Conservation (phyloP, 2,329 filamentous ascomycete species). For the Venturiaceae sp. region DNA sequence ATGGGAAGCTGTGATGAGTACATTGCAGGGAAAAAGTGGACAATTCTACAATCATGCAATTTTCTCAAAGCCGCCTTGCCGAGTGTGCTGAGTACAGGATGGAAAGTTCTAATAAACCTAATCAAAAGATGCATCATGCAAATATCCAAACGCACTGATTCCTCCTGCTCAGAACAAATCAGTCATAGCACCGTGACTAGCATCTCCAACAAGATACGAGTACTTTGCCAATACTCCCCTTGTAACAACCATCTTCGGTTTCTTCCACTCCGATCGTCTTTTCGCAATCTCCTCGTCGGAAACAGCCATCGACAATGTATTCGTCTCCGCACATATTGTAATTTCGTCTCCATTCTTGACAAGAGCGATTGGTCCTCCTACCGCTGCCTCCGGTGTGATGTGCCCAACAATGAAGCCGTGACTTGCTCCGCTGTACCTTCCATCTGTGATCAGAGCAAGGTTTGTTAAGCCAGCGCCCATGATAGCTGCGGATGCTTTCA, state of each 20-base stretch:
- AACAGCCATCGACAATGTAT: conserved; percentile 62
- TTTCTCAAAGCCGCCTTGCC: background rate
- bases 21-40: background rate
- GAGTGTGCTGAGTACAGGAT: background rate
- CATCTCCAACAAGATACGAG: conserved; percentile 76
- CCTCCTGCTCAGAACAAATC: conserved; percentile 49
- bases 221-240: conserved; percentile 88
- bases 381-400: conserved; percentile 81
- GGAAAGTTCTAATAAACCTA: background rate
- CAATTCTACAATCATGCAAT: background rate
- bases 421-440: conserved; percentile 75
- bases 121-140: background rate
- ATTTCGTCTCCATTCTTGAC: conserved; percentile 73
- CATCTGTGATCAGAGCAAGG: conserved; percentile 85
- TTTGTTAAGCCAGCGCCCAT: conserved; percentile 87
- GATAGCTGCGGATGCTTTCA: conserved; percentile 78
- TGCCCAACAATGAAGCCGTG: conserved; percentile 94
- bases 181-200: conserved; percentile 83
- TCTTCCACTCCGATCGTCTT: conserved; percentile 57
- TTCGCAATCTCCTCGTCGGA: conserved; percentile 59
- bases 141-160: background rate
- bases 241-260: conserved; percentile 62
- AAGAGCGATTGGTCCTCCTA: conserved; percentile 78
- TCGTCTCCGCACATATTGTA: conserved; percentile 75
- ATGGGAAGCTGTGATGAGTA: no score